Percentiles rank a stretch among this genome's conserved stretches.
Conservation (phyloP, 2,329 filamentous ascomycete genomes). For the Phaeophleospora eucalypticola region DNA sequence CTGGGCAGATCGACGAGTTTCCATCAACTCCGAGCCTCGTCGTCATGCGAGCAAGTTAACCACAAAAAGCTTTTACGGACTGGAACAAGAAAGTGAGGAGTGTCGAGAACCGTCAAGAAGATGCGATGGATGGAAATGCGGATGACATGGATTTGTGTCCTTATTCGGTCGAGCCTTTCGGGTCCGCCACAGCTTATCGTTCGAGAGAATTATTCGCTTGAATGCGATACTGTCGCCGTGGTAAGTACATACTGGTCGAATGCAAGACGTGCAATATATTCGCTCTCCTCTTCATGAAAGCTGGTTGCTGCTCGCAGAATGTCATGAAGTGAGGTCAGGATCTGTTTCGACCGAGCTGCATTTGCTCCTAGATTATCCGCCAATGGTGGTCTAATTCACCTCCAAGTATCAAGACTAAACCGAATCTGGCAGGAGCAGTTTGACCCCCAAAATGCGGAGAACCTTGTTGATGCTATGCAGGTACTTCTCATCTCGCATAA, state of each 20-base stretch:
- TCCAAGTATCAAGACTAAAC: not conserved
- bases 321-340: not conserved
- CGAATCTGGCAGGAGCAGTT: not conserved
- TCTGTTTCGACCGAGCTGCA: not conserved
- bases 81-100: no score
- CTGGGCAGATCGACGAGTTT: no score
- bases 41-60: no score
- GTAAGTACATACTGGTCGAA: not conserved
- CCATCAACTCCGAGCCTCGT: no score
- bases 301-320: no score
- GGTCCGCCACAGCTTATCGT: not conserved
- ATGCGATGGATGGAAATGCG: no score
- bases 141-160: constrained; percentile 9
- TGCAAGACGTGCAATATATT: no score
- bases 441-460: not conserved
- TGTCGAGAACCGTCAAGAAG: no score
- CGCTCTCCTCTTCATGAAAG: constrained; percentile 11
- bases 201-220: not conserved
- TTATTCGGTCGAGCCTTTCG: not conserved
- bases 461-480: not conserved
- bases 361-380: not conserved
- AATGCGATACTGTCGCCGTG: no score
- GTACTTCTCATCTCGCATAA: not conserved
- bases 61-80: no score
- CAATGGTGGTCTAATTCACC: not conserved